Conservation (phyloP, 164 flowering plant species). For the Berberis thunbergii region DNA sequence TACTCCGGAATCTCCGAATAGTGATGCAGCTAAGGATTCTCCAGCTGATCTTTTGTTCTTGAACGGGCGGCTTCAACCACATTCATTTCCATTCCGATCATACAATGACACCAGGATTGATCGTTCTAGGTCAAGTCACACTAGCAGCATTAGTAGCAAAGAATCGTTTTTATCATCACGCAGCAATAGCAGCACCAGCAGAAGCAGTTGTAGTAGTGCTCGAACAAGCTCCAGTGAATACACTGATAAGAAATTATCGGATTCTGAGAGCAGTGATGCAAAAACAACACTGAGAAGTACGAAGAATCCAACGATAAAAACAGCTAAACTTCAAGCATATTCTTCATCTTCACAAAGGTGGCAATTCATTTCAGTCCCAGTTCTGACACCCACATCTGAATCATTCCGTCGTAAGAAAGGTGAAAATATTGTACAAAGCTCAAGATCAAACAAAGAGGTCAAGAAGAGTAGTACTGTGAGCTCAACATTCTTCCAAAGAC, state of each 20-base stretch:
- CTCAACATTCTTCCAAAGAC: slow-evolving; percentile 26
- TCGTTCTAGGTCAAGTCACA: slow-evolving; percentile 20
- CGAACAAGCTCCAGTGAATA: slow-evolving; percentile 39
- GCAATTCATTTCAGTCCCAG: slow-evolving; percentile 48
- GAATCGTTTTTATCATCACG: slow-evolving; percentile 47
- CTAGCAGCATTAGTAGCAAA: slow-evolving; percentile 44
- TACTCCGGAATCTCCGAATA: slow-evolving; percentile 35
- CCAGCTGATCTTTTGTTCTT: slow-evolving; percentile 62
- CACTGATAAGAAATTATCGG: slow-evolving; percentile 20
- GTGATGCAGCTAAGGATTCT: slow-evolving; percentile 25
- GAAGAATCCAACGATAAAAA: slow-evolving; percentile 2
- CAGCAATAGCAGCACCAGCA: slow-evolving; percentile 58
- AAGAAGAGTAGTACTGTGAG: slow-evolving; percentile 1
- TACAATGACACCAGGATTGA: background rate
- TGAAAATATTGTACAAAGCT: slow-evolving; percentile 5
- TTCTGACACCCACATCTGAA: slow-evolving; percentile 19
- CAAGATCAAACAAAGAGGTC: slow-evolving; percentile 8
- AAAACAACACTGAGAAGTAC: slow-evolving; percentile 7
- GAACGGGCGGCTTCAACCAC: slow-evolving; percentile 62
- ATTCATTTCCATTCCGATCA: slow-evolving; percentile 36
- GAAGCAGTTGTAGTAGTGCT: slow-evolving; percentile 49
- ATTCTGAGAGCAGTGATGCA: slow-evolving; percentile 4
- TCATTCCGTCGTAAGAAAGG: slow-evolving; percentile 9
- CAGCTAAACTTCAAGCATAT: slow-evolving; percentile 18
- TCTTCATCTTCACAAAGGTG: slow-evolving; percentile 34